These are phyloP conservation scores for Rosa lucieae DNA, from an alignment of 306 rosid species.

Conservation along the genomic window DNA sequence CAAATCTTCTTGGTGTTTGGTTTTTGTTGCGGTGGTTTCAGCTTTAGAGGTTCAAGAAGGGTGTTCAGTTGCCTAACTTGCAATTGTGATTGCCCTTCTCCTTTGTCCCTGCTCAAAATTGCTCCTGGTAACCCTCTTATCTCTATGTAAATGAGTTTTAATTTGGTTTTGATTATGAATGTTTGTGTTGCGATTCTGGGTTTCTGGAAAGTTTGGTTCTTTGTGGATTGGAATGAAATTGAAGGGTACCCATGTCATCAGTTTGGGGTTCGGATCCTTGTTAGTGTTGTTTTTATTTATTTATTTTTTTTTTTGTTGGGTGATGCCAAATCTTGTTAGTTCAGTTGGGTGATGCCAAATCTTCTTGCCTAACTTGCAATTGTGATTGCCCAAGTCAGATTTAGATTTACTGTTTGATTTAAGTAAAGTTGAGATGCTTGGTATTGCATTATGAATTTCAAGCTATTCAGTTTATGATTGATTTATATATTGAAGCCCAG, in stretches of 20 bases:
- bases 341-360: too few relatives aligned
- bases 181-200: too few relatives aligned
- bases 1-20: background rate
- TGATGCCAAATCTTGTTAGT: too few relatives aligned
- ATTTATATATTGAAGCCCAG: background rate
- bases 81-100: conserved; percentile 87
- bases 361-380: too few relatives aligned
- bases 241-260: conserved; percentile 12
- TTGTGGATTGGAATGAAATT: background rate
- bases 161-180: too few relatives aligned
- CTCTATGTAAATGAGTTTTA: too few relatives aligned
- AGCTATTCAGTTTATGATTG: background rate
- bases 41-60: conserved; percentile 81
- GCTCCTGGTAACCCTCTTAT: conserved; percentile 64
- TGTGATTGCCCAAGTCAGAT: conserved; percentile 10
- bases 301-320: too few relatives aligned
- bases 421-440: background rate
- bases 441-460: background rate
- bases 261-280: conserved; percentile 25
- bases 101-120: conserved; percentile 77
- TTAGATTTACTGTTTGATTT: conserved; percentile 7
- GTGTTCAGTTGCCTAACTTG: conserved; percentile 59
- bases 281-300: background rate
- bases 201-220: too few relatives aligned
- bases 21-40: conserved; percentile 57